Percentiles rank a stretch among this genome's conserved stretches.
phyloP scores from a whole-genome alignment of 1,284 basidiomycete species.

The Trametes polyzona region DNA sequence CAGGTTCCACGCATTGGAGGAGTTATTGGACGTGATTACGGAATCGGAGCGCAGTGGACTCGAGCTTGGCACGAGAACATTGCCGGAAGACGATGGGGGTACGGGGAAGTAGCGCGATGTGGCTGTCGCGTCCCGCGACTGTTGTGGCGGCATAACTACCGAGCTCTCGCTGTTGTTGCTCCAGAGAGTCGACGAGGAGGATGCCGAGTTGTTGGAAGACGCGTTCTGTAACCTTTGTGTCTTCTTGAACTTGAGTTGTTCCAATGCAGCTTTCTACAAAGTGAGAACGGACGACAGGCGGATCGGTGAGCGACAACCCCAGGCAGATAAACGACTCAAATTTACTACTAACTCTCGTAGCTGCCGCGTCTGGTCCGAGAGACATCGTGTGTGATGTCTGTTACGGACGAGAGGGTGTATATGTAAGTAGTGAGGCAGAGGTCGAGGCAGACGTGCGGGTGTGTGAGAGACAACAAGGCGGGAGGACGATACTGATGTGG shows the following conservation, averaged over 20 bases:
- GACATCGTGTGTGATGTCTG: conserved; percentile 38
- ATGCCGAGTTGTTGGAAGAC: conserved; percentile 37
- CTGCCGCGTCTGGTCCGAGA: conserved; percentile 40
- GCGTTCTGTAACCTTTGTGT: conserved; percentile 43
- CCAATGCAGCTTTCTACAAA: conserved; percentile 58
- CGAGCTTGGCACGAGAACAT: conserved; percentile 74
- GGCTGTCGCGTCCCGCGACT: conserved; percentile 60
- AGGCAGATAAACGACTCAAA: conserved; percentile 22
- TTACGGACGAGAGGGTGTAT: background rate
- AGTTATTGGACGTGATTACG: conserved; percentile 42
- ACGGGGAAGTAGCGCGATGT: conserved; percentile 48
- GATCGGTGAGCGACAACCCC: conserved; percentile 30
- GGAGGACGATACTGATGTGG: conserved; percentile 33
- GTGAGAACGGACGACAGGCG: conserved; percentile 19
- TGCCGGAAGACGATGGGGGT: conserved; percentile 46
- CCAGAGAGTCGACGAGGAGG: conserved; percentile 30
- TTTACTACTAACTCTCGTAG: conserved; percentile 47
- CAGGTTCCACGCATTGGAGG: conserved; percentile 39
- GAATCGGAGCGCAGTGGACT: conserved; percentile 58
- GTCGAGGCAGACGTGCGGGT: conserved; percentile 19
- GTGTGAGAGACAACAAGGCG: conserved; percentile 30
- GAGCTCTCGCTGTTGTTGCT: conserved; percentile 14
- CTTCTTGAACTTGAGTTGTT: conserved; percentile 65
- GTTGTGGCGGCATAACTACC: conserved; percentile 42
- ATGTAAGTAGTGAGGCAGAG: conserved; percentile 6